Percentiles rank a stretch among this genome's conserved stretches.
Evolutionary conservation across 148 eudicot species (phyloP).

Genomic region (Linanthus parryae): DNA sequence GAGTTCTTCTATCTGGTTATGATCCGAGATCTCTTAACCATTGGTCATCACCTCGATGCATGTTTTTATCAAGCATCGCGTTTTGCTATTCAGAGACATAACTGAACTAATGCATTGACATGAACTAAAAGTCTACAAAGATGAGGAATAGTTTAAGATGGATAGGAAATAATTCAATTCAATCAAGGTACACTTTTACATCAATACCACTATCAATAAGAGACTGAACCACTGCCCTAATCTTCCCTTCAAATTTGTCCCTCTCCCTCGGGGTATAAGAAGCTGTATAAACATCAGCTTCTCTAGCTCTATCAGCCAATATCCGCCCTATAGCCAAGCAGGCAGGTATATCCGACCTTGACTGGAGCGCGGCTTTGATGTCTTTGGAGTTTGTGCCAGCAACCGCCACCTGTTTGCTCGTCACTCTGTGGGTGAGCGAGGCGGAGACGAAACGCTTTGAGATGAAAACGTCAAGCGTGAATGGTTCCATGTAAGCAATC

Average conservation of each 20-base stretch:
- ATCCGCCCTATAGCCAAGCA: constrained; percentile 78
- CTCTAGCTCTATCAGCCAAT: constrained; percentile 73
- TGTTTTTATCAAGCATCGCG: no score
- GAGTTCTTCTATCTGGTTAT: no score
- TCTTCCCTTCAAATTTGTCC: constrained; percentile 97
- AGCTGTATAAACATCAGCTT: constrained; percentile 93
- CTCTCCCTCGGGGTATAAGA: constrained; percentile 89
- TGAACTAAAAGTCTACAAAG: no score
- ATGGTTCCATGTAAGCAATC: constrained; percentile 95
- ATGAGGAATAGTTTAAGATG: no score
- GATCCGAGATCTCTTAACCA: no score
- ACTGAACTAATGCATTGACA: no score
- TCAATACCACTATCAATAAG: constrained; percentile 86
- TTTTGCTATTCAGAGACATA: no score
- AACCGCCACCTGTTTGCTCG: constrained; percentile 87
- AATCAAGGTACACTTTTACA: constrained; percentile 80
- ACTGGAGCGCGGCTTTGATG: constrained; percentile 70
- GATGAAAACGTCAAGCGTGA: constrained; percentile 80
- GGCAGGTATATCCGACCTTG: constrained; percentile 87
- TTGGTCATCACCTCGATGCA: no score
- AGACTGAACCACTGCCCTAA: constrained; percentile 93
- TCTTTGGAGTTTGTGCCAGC: constrained; percentile 94
- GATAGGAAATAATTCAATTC: no score
- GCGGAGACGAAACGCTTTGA: constrained; percentile 94
- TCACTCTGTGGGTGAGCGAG: constrained; percentile 86